Evolutionary conservation across 306 rosid species (phyloP), one percentile per base, ranked within the genome.

Genomic region (Corylus heterophylla): DNA sequence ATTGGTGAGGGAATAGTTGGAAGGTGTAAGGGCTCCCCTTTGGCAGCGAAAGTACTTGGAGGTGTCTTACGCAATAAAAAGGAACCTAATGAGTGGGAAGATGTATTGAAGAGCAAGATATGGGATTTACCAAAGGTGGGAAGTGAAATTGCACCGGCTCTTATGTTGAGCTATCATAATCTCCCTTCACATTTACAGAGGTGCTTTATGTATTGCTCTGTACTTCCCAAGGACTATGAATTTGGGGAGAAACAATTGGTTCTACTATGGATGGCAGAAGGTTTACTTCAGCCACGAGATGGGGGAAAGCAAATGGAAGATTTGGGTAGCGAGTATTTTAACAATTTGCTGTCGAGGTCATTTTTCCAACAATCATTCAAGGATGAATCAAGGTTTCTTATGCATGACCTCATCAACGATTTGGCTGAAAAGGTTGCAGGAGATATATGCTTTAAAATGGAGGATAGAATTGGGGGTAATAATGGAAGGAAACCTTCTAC

Each of bases 351-450:
- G 8, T 42, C 1, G 35, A 1, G 73, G 39, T 69, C 73, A 8
- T 5, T 69, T 42, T 69, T 44, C 12, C 73, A 69, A 69, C 52
- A 10, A 8, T 44, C 51, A 4, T 17, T 5, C 2, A 0, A 12
- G 9, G 10, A 4, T 2, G 0, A 39, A 39, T 20, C 73, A 20
- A 2, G 20, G 7, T 48, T 1, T 0, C 3, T 16, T 20, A 78
- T 78, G 44, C 76, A 78, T 4, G 82, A 78, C 20, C 3, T 78
- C 1, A 7, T 78, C 1, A 74, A 78, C 6, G 76, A 78, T 78
- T 12, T 71, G 2, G 76, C 72, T 6, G 64, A 2, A 18, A 18
- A 4, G 1, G 50, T 48, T 1, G 51, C 16, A 5, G 52, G 35
- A 4, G 18, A 29, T 0, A 22, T 12, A 8, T 4, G 1, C 9